Evolutionary conservation across 2,329 filamentous ascomycete species (phyloP).

Genomic region (Neonectria coccinea): DNA sequence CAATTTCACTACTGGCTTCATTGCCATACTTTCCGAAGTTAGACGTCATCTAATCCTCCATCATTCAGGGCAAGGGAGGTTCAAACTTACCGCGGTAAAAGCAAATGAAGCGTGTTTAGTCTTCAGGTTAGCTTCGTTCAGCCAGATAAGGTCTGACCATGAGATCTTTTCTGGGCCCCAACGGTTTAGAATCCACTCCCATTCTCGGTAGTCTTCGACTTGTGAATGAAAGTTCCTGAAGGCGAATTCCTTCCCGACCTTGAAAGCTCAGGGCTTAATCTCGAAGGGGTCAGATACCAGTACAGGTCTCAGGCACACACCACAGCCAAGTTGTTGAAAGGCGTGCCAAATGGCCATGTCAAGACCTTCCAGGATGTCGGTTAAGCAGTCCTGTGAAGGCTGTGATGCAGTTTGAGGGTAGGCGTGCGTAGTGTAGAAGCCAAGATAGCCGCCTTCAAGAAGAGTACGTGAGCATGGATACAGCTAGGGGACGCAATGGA

Average conservation of each 20-base stretch:
- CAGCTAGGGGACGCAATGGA: not conserved
- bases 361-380: constrained; percentile 57
- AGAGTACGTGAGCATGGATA: not conserved
- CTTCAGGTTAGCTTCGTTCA: not conserved
- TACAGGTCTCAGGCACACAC: not conserved
- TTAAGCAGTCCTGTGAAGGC: constrained; percentile 41
- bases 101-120: not conserved
- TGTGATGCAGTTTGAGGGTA: constrained; percentile 57
- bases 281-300: not conserved
- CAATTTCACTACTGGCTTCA: too few relatives aligned
- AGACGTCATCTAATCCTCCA: too few relatives aligned
- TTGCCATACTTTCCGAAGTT: too few relatives aligned
- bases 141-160: not conserved
- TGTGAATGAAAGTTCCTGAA: not conserved
- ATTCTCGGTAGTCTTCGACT: not conserved
- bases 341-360: constrained; percentile 51
- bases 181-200: not conserved
- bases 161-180: not conserved
- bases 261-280: not conserved
- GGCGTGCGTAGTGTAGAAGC: constrained; percentile 58
- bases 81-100: not conserved
- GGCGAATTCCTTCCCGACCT: not conserved
- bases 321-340: not conserved
- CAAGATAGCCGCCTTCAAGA: constrained; percentile 55
- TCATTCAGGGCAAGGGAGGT: not conserved